Base-by-base conservation (phyloP, 2,329 filamentous ascomycete genomes). In the Beauveria sp. region DNA sequence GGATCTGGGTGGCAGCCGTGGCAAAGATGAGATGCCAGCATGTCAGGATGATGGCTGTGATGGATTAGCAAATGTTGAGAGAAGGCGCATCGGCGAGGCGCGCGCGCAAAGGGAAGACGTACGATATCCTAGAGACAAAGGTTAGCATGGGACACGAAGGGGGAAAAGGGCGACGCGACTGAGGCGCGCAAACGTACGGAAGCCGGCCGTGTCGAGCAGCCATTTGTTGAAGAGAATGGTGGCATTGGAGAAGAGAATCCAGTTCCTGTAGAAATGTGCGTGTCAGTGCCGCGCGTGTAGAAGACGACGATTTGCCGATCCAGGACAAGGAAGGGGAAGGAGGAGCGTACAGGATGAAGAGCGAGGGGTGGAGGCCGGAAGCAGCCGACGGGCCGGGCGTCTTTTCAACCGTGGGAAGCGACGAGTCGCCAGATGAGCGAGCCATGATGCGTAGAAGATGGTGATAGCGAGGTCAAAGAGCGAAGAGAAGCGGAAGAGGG, bases 191-290 rank as follows among this genome's bases (percentile, higher is more conserved):
- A 64, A 80, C 87, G 80, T 77, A 91, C 88, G 82, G 75, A 93
- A 93, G 61, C 88, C 83, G 69, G 83, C 83, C 64, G 84, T 86
- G 70, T 90, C 85, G 63, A 96, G 82, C 55, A 96, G 84, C 84
- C 89, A 92, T 78, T 96, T 96, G 81, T 96, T 96, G 81, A 96
- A 96, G 64, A 96, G 78, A 70, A 96, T 96, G 64, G 92, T 91
- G 68, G 84, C 80, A 66, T 91, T 93, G 68, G 90, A 94, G 71
- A 94, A 84, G 66, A 90, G 81, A 67, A 96, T 96, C 91, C 91
- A 96, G 70, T 84, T 83, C 59, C 80, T 83, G 43, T 2, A 37
- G n/a, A 57, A 9, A 24, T 22, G 18, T 24, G 3, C 22, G 14
- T 47, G 22, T 51, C n/a, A 53, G 50, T 55, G 18, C 16, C 37